Evolutionary conservation across 2,329 filamentous ascomycete species (phyloP).

Genomic region (Penicillium fuscoglaucum): DNA sequence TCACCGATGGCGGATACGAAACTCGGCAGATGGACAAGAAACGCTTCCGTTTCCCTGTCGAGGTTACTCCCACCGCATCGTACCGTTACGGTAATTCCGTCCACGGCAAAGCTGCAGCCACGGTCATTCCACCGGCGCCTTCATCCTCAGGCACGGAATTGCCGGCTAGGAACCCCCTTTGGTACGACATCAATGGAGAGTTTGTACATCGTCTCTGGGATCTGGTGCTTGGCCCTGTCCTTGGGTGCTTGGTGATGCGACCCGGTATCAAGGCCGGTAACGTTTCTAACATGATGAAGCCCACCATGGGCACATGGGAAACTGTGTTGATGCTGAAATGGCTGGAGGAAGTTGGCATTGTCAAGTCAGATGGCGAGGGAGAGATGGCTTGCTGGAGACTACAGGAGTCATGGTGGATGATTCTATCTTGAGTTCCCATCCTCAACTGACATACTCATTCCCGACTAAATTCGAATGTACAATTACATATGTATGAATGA

Average conservation of each 20-base stretch:
- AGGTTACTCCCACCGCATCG: constrained; percentile 37
- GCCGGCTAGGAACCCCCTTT: constrained; percentile 45
- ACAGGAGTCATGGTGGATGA: constrained; percentile 47
- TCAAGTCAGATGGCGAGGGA: constrained; percentile 15
- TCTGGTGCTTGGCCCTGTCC: constrained; percentile 41
- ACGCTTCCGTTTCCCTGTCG: constrained; percentile 45
- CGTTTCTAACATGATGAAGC: constrained; percentile 42
- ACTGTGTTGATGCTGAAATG: constrained; percentile 43
- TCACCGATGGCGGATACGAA: constrained; percentile 49
- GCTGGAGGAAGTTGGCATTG: constrained; percentile 34
- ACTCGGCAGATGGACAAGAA: constrained; percentile 49
- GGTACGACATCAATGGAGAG: constrained; percentile 51
- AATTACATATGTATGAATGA: background rate
- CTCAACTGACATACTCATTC: no score
- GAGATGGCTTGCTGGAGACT: constrained; percentile 33
- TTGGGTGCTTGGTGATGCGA: constrained; percentile 44
- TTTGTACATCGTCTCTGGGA: constrained; percentile 44
- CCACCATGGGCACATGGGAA: constrained; percentile 46
- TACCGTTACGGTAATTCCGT: constrained; percentile 47
- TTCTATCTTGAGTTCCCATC: constrained; percentile 20
- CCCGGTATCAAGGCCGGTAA: constrained; percentile 41
- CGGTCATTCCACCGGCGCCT: constrained; percentile 18
- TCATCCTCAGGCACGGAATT: constrained; percentile 1
- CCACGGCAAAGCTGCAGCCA: constrained; percentile 14
- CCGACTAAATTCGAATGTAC: background rate